Conservation (phyloP, 2,329 filamentous ascomycete genomes). For the Aureobasidium uvarum region DNA sequence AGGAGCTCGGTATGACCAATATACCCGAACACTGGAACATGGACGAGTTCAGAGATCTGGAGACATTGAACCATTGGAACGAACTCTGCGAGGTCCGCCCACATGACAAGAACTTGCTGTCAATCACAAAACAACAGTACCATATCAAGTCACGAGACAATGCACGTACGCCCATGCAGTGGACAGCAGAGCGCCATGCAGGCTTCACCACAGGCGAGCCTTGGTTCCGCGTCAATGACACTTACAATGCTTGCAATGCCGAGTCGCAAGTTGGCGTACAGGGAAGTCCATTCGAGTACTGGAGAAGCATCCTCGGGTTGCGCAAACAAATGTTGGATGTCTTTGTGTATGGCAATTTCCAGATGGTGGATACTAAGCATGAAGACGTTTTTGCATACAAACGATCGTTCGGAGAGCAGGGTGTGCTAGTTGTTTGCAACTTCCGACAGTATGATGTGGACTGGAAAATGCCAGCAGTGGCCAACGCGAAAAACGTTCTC, state of each 20-base stretch:
- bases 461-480: not conserved
- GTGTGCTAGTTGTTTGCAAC: constrained; percentile 3
- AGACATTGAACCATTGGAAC: constrained; percentile 26
- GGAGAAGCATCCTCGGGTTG: constrained; percentile 43
- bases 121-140: constrained; percentile 34
- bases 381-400: constrained; percentile 11
- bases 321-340: constrained; percentile 32
- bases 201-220: constrained; percentile 60
- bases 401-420: not conserved
- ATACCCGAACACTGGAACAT: constrained; percentile 41
- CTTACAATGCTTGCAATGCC: constrained; percentile 31
- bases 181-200: constrained; percentile 56
- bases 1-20: constrained; percentile 63
- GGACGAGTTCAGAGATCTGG: constrained; percentile 34
- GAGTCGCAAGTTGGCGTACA: constrained; percentile 51
- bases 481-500: not conserved
- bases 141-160: constrained; percentile 64
- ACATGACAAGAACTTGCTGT: not conserved
- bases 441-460: not conserved
- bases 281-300: constrained; percentile 60
- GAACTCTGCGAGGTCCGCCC: not conserved
- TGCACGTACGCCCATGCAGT: constrained; percentile 67
- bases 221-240: constrained; percentile 62
- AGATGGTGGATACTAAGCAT: constrained; percentile 14
- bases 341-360: constrained; percentile 33